phyloP scores from a whole-genome alignment of 768 basidiomycete species.

The Russula brevipes region DNA sequence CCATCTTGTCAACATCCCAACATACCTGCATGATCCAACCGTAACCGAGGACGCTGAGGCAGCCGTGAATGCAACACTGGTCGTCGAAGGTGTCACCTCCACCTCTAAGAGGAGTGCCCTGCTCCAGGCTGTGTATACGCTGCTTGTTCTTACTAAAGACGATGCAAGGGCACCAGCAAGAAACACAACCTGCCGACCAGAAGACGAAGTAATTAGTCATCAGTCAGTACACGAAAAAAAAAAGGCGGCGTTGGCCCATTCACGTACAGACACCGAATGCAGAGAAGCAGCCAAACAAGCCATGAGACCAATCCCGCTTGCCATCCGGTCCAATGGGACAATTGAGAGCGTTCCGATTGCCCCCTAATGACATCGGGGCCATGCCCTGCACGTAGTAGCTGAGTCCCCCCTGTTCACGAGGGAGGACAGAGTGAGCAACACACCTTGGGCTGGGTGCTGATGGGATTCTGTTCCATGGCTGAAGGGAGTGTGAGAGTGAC shows the following conservation, averaged over 20 bases:
- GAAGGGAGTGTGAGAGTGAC: too few relatives aligned
- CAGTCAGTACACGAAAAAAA: neutral
- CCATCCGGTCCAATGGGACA: constrained; percentile 29
- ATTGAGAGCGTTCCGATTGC: constrained; percentile 27
- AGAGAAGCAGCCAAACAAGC: constrained; percentile 27
- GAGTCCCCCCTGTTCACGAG: neutral
- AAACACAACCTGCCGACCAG: constrained; percentile 30
- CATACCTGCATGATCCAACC: constrained; percentile 1
- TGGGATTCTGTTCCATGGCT: neutral
- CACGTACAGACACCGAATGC: constrained; percentile 29
- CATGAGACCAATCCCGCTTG: constrained; percentile 33
- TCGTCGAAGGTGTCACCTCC: neutral
- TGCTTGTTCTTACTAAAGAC: constrained; percentile 38
- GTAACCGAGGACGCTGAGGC: neutral
- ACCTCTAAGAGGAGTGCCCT: constrained; percentile 34
- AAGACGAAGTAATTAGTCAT: neutral
- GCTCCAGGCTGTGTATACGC: constrained; percentile 37
- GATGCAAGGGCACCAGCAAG: constrained; percentile 41
- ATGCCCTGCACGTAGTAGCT: neutral
- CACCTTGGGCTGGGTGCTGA: neutral
- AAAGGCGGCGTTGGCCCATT: too few relatives aligned
- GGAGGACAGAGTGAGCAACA: neutral
- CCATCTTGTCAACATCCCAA: too few relatives aligned
- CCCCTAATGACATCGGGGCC: constrained; percentile 7
- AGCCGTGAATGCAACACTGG: neutral